phyloP scores from a whole-genome alignment of 352 stramenopile genomes.

The Phytophthora lateralis region DNA sequence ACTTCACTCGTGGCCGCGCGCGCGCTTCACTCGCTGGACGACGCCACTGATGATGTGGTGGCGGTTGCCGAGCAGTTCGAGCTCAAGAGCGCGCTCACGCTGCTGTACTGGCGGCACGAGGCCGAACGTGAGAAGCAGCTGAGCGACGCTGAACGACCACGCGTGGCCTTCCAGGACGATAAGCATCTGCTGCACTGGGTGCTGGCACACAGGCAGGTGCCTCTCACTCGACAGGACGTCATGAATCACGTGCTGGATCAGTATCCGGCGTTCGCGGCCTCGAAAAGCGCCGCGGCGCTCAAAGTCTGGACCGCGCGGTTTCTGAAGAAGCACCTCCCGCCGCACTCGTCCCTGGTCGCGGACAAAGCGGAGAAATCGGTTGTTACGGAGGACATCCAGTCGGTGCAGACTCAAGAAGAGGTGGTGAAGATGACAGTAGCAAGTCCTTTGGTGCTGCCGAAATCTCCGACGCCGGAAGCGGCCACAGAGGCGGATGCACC shows the following conservation, averaged over 20 bases:
- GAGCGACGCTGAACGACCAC: not conserved
- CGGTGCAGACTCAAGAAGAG: conserved; percentile 10
- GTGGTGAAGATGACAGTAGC: not conserved
- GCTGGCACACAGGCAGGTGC: conserved; percentile 40
- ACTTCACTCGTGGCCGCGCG: conserved; percentile 16
- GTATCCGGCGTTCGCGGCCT: conserved; percentile 63
- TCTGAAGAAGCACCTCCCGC: conserved; percentile 63
- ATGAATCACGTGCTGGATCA: conserved; percentile 53
- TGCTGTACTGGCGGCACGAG: conserved; percentile 69
- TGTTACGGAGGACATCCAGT: conserved; percentile 1
- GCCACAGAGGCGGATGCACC: conserved; percentile 14
- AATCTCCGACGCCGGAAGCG: not conserved
- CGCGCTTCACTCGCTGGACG: conserved; percentile 32
- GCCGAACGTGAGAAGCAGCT: conserved; percentile 31
- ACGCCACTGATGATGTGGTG: conserved; percentile 26
- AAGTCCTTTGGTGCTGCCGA: conserved; percentile 12
- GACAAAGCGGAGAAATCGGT: not conserved
- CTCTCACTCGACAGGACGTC: conserved; percentile 69
- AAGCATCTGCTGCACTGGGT: conserved; percentile 65
- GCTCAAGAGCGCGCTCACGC: conserved; percentile 62
- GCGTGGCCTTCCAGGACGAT: conserved; percentile 31
- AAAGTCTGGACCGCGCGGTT: conserved; percentile 73
- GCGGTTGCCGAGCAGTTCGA: conserved; percentile 48
- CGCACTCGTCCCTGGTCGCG: conserved; percentile 11
- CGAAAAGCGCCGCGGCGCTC: conserved; percentile 57